Conservation (phyloP, 2,329 filamentous ascomycete genomes). For the Bipolaris cookei region DNA sequence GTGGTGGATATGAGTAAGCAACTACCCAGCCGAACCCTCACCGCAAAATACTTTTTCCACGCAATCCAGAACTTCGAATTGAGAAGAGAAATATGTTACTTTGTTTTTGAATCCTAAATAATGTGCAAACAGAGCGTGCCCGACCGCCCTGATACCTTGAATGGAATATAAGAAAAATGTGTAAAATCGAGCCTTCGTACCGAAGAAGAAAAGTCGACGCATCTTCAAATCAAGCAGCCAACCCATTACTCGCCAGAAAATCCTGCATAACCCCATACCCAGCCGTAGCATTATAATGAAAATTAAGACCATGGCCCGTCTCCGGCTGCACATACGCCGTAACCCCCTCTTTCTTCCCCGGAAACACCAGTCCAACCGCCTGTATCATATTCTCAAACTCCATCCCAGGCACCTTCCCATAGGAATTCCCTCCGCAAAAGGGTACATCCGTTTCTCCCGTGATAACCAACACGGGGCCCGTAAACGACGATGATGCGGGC, state of each 20-base stretch:
- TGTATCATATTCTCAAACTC: slow-evolving; percentile 10
- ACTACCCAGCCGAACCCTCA: no score
- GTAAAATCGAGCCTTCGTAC: no score
- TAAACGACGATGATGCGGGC: slow-evolving; percentile 50
- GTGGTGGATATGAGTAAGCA: no score
- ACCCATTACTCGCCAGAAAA: slow-evolving; percentile 42
- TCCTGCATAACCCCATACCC: slow-evolving; percentile 49
- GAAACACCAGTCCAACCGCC: slow-evolving; percentile 47
- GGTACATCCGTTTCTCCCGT: slow-evolving; percentile 61
- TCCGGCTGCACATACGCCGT: slow-evolving; percentile 59
- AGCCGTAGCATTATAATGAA: slow-evolving; percentile 52
- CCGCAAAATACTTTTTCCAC: no score
- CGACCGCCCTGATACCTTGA: no score
- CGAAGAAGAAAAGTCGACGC: no score
- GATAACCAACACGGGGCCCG: slow-evolving; percentile 64
- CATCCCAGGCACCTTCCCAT: neutral
- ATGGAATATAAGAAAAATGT: no score
- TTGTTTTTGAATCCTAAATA: no score
- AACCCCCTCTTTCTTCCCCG: no score
- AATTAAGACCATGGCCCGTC: slow-evolving; percentile 57
- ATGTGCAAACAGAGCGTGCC: no score
- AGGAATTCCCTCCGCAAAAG: slow-evolving; percentile 69
- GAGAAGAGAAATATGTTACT: no score
- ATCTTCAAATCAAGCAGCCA: slow-evolving; percentile 19
- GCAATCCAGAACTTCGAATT: no score